Evolutionary conservation across 2,329 filamentous ascomycete species (phyloP), one percentile per base, ranked within the genome.

Genomic region (Claviceps sp.): DNA sequence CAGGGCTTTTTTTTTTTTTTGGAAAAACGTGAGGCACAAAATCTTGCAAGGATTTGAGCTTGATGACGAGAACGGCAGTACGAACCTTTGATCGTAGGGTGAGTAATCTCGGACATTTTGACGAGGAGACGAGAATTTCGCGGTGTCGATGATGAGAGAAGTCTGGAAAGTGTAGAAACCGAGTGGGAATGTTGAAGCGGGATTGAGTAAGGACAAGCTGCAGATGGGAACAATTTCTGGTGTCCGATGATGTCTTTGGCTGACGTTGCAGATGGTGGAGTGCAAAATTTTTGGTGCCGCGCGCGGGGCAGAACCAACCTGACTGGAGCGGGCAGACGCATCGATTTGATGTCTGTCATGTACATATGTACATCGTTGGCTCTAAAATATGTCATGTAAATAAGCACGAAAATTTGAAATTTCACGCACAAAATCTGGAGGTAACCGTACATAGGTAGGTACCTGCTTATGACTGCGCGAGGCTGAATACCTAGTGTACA

Each of bases 31-130:
- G 26, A 13, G 11, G 17, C 17, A n/a, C 3, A n/a, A 36, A 37
- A 16, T 34, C 29, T 34, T 44, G 42, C 42, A 26, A 39, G 7
- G 22, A n/a, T 8, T 13, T 14, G n/a, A 20, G 38, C 39, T n/a
- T 36, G 16, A 17, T n/a, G 55, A 53, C 45, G 52, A 45, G 44
- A 52, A 51, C 42, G 45, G 46, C 54, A 43, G 44, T 52, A 51
- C 45, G 45, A 48, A 66, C 82, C 82, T 73, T 86, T 79, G 76
- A 88, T 88, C 66, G 84, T 87, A 68, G 82, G 80, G 77, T 88
- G 84, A 60, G 76, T 78, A 70, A 86, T 79, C 65, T 86, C 71
- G 49, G 64, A 60, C 83, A 87, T 87, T 63, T 64, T 80, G 68
- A 9, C 16, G 45, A 22, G 36, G 42, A 13, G 37, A 44, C 29